Percentiles rank a stretch among this genome's conserved stretches.
phyloP scores from a whole-genome alignment of 192 early-diverging fungal genomes.

The Funneliformis mosseae region DNA sequence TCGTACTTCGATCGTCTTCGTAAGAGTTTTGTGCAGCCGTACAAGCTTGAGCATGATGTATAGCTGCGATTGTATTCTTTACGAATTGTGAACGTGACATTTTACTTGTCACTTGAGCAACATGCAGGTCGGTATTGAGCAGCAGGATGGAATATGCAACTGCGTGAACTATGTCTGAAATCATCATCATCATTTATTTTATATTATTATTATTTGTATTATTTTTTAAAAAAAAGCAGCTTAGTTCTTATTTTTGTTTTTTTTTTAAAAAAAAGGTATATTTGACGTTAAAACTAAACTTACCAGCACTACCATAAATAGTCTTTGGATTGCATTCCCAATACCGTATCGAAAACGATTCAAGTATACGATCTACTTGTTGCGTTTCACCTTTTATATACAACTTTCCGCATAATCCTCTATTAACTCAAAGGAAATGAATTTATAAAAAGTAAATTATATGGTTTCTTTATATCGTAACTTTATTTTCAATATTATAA shows the following conservation, averaged over 20 bases:
- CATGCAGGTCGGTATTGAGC: conserved; percentile 92
- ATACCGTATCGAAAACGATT: conserved; percentile 80
- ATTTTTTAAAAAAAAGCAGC: neutral
- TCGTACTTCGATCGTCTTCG: conserved; percentile 29
- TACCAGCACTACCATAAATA: conserved; percentile 48
- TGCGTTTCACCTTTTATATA: conserved; percentile 91
- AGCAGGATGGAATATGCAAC: conserved; percentile 84
- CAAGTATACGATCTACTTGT: conserved; percentile 87
- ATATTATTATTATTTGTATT: neutral
- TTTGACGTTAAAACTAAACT: neutral
- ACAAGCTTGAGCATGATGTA: conserved; percentile 39
- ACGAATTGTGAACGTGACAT: conserved; percentile 79
- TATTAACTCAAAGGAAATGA: conserved; percentile 29
- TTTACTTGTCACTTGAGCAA: conserved; percentile 70
- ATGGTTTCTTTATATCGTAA: neutral
- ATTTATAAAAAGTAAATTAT: neutral
- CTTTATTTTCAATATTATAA: conserved; percentile 1
- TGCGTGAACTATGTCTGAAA: conserved; percentile 81
- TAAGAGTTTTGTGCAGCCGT: conserved; percentile 5
- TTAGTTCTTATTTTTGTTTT: too few relatives aligned
- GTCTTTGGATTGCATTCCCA: conserved; percentile 79
- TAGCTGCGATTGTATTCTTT: conserved; percentile 64
- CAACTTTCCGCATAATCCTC: conserved; percentile 72
- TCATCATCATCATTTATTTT: neutral
- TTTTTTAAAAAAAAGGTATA: neutral